Base-by-base conservation (phyloP, 306 rosid genomes). In the Dryas octopetala region DNA sequence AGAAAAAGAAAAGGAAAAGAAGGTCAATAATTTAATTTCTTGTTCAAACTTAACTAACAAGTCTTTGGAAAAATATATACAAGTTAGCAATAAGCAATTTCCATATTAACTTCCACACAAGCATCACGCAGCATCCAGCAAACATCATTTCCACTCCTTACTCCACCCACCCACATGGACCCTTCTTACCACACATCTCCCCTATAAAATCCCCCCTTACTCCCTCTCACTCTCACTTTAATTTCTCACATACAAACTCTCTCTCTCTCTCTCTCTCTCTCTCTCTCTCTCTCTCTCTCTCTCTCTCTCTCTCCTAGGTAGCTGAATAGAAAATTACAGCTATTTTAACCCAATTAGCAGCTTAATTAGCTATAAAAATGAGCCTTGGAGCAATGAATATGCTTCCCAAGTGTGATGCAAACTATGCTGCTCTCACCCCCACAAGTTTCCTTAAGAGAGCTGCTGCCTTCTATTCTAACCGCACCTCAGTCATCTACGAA, bases 401-500 rank as follows among this genome's bases (percentile, higher is more conserved):
- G 41, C 89, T 94, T 59, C 83, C 65, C 2, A 94, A 90, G 76
- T 88, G 89, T 6, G 57, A 63, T 28, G 93, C 98, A 15, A 94
- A 94, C 59, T 87, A 79, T 45, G 77, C 86, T 7, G 7, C 91
- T 32, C 93, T 94, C 44, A 80, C 89, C 54, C 98, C 98, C n/a
- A 16, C 90, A 15, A 90, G 83, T 9, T 94, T 94, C 80, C 63
- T 94, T 13, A 44, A 17, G 9, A 81, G 98, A 83, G 98, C 98
- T 4, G 83, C 95, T 40, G 38, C 86, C 0, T 83, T 66, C 49
- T 94, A 91, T 55, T 75, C 97, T 4, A 70, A 87, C 73, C 86
- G 89, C 1, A 51, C 88, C 55, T 94, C 98, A 0, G 4, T 94
- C 1, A 78, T 94, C 75, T 83, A 83, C 9, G 93, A 88, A 23